Base-by-base conservation (phyloP, 2,329 filamentous ascomycete genomes). In the Fusarium anthophilum region DNA sequence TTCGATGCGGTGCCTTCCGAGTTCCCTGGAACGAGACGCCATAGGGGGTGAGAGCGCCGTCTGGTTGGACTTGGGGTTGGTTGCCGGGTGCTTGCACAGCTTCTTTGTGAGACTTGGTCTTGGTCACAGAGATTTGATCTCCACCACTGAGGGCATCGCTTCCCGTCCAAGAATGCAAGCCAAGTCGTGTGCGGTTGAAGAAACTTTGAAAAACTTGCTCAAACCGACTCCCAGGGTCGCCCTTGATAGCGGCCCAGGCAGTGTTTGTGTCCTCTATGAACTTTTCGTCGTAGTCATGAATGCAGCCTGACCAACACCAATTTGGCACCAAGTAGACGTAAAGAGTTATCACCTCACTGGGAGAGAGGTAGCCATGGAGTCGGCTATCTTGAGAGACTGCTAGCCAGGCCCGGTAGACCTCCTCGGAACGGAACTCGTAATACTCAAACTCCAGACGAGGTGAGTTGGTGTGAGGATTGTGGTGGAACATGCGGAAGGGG, bases 381-480 rank as follows among this genome's bases (percentile, higher is more conserved):
- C 48, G 24, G 13, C 11, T 20, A 18, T 68, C 30, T 5, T 13
- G 32, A 12, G 10, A n/a, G 9, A 76, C 24, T n/a, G 50, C 22
- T 2, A 45, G 13, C 75, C 77, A 80, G 5, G 75, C 55, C 6
- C 69, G 76, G 22, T 78, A 78, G 11, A 80, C 60, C 44, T 80
- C 78, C 35, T 75, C 71, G 4, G 77, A 77, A 12, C 76, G 72
- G 39, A 69, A 79, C 10, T 60, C 24, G 43, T 69, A 76, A 50
- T 80, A 74, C 14, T 44, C 43, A 4, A 59, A 12, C 20, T 68
- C 60, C 26, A 75, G 65, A 14, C 37, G 28, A 37, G 26, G 63
- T 2, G 26, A 11, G 0, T 22, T 26, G n/a, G 28, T 3, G 10
- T 61, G 72, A 5, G 78, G 78, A 45, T 79, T 76, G 54, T 66